Percentiles rank a stretch among this genome's conserved stretches.
phyloP scores from a whole-genome alignment of 2,329 filamentous ascomycete genomes.

The Hymenoscyphus occultus region DNA sequence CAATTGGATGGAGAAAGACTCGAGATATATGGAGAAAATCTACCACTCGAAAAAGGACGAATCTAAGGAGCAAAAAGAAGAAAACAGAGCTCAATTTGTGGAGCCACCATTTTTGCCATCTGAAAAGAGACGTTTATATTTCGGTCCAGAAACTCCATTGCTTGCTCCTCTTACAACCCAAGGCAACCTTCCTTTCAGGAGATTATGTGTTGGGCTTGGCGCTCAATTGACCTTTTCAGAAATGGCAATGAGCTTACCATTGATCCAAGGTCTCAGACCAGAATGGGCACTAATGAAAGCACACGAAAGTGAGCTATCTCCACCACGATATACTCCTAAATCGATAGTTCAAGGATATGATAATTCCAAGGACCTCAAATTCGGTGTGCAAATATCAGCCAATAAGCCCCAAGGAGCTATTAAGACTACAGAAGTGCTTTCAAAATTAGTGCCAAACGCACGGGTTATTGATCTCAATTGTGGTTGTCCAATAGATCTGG shows the following conservation, averaged over 20 bases:
- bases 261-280: conserved; percentile 83
- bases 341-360: conserved; percentile 73
- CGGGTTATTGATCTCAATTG: conserved; percentile 95
- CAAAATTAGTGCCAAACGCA: conserved; percentile 73
- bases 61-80: conserved; percentile 49
- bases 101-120: conserved; percentile 86
- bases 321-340: conserved; percentile 62
- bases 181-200: conserved; percentile 90
- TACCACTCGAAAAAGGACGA: conserved; percentile 44
- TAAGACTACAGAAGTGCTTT: conserved; percentile 82
- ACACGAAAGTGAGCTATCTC: conserved; percentile 74
- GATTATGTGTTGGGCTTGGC: conserved; percentile 84
- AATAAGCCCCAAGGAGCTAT: conserved; percentile 89
- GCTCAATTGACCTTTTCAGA: conserved; percentile 95
- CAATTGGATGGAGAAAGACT: conserved; percentile 71
- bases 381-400: conserved; percentile 88
- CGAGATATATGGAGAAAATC: conserved; percentile 47
- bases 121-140: conserved; percentile 92
- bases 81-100: conserved; percentile 75
- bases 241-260: conserved; percentile 90
- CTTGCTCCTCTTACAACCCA: conserved; percentile 96
- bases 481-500: conserved; percentile 92
- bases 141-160: conserved; percentile 87
- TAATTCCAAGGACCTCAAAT: conserved; percentile 77
- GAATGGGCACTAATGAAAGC: conserved; percentile 96